These are phyloP conservation scores for Alectoria sarmentosa DNA, from an alignment of 495 filamentous ascomycete genomes.

Conservation along the genomic window DNA sequence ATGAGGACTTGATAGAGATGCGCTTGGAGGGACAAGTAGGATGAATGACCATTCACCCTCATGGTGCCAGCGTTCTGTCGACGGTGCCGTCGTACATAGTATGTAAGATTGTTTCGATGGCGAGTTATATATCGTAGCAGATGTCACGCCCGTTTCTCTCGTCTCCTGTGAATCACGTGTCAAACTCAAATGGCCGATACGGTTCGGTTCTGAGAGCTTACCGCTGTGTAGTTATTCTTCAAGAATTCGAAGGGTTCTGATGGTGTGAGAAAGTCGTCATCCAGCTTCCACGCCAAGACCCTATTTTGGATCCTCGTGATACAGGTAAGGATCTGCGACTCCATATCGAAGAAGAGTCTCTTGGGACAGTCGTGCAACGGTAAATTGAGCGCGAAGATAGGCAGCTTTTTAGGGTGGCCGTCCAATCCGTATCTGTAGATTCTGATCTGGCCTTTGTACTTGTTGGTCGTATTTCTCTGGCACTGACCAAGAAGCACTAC, in stretches of 20 bases:
- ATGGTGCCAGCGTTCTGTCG: constrained; percentile 18
- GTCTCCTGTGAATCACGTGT: constrained; percentile 13
- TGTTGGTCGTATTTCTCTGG: neutral
- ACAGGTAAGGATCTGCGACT: constrained; percentile 7
- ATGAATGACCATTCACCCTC: constrained; percentile 26
- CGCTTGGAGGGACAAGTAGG: neutral
- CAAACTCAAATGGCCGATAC: neutral
- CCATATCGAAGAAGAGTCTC: constrained; percentile 6
- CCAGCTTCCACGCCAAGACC: constrained; percentile 14
- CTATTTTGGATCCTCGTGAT: constrained; percentile 14
- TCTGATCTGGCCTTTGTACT: neutral
- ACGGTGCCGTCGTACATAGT: constrained; percentile 20
- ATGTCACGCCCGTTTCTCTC: constrained; percentile 20
- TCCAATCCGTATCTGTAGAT: constrained; percentile 1
- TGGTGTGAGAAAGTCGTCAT: neutral
- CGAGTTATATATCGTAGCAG: constrained; percentile 16
- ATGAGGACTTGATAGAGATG: neutral
- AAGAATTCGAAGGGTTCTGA: neutral
- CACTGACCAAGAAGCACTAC: constrained; percentile 11
- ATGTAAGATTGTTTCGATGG: constrained; percentile 13
- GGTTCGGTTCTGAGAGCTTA: neutral
- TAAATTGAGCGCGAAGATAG: neutral
- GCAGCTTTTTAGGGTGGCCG: neutral
- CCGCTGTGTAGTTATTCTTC: constrained; percentile 11
- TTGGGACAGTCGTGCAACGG: constrained; percentile 13